phyloP scores from a whole-genome alignment of 2,329 filamentous ascomycete species.

The Cephalotrichum gorgonifer region DNA sequence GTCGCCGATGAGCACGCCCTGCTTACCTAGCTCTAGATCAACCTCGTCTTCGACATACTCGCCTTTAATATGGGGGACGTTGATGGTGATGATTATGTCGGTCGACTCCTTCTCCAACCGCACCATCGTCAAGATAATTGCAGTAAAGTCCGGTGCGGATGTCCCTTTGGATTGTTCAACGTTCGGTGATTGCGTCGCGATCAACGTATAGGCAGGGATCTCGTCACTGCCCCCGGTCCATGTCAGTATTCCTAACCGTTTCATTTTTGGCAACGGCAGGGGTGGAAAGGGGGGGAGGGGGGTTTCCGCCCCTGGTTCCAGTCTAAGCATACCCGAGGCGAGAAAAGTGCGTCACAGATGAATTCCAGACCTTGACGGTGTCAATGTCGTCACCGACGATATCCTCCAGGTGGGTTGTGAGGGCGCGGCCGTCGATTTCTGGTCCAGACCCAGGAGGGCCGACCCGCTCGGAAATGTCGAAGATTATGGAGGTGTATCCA shows the following conservation, averaged over 20 bases:
- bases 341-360: slow-evolving; percentile 48
- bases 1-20: slow-evolving; percentile 58
- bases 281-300: not conserved
- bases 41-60: slow-evolving; percentile 66
- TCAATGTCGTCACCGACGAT: slow-evolving; percentile 55
- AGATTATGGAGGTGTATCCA: slow-evolving; percentile 77
- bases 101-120: slow-evolving; percentile 65
- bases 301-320: not conserved
- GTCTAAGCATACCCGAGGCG: slow-evolving; percentile 35
- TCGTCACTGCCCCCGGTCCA: slow-evolving; percentile 22
- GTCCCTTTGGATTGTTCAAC: not conserved
- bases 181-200: slow-evolving; percentile 50
- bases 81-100: slow-evolving; percentile 77
- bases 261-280: not conserved
- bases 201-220: slow-evolving; percentile 57
- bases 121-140: slow-evolving; percentile 66
- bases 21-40: slow-evolving; percentile 53
- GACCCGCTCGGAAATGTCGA: slow-evolving; percentile 83
- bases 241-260: not conserved
- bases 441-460: slow-evolving; percentile 40
- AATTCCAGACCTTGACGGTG: slow-evolving; percentile 56
- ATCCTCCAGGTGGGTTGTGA: slow-evolving; percentile 59
- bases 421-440: slow-evolving; percentile 58
- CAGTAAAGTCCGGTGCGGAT: slow-evolving; percentile 44
- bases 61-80: slow-evolving; percentile 72